These are phyloP conservation scores for Candida verbasci DNA, from an alignment of 805 yeast species.

Conservation along the genomic window DNA sequence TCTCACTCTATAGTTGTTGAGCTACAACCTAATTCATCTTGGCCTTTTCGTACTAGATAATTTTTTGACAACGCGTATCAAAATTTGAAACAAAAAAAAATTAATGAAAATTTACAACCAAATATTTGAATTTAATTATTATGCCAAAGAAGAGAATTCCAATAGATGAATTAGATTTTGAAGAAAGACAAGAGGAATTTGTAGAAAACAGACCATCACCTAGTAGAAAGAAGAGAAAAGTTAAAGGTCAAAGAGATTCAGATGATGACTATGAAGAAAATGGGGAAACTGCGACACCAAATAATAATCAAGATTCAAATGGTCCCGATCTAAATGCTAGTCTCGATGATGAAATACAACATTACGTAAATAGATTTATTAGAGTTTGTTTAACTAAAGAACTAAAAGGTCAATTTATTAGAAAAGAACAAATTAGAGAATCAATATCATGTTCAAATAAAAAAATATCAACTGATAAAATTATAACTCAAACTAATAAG, in stretches of 20 bases:
- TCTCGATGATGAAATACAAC: slow-evolving; percentile 5
- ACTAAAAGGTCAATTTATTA: slow-evolving; percentile 17
- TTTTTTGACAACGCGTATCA: slow-evolving; percentile 1
- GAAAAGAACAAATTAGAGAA: slow-evolving; percentile 20
- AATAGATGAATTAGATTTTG: slow-evolving; percentile 5
- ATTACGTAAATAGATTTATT: slow-evolving; percentile 9
- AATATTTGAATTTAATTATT: no score
- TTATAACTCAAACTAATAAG: slow-evolving; percentile 13
- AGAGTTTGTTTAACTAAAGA: slow-evolving; percentile 19
- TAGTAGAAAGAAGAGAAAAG: background rate
- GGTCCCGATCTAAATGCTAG: no score
- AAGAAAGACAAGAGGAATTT: slow-evolving; percentile 2
- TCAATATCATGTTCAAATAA: slow-evolving; percentile 5
- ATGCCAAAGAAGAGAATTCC: slow-evolving; percentile 6
- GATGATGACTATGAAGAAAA: background rate
- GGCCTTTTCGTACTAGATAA: no score
- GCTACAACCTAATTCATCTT: no score
- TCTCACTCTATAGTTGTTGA: no score
- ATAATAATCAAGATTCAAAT: no score
- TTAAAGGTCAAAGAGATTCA: background rate
- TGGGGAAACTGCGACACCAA: no score
- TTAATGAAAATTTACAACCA: no score
- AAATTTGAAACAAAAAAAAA: background rate
- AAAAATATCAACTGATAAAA: slow-evolving; percentile 12
- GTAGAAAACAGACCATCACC: slow-evolving; percentile 1